phyloP scores from a whole-genome alignment of 2,329 filamentous ascomycete species.

The Penicillium sp. region DNA sequence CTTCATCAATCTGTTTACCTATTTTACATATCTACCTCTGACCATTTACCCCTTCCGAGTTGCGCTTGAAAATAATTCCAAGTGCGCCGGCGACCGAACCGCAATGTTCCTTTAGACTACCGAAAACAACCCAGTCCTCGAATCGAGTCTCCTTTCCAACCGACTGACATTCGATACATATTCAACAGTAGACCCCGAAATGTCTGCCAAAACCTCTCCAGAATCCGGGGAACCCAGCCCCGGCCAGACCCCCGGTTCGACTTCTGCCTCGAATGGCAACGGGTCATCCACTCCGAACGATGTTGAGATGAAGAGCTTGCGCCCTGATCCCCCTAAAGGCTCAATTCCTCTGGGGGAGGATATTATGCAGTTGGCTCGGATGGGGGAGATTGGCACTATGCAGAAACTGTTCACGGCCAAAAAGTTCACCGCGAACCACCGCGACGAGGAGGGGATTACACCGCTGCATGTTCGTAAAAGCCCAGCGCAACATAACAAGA shows the following conservation, averaged over 20 bases:
- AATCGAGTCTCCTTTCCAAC: constrained; percentile 10
- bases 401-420: constrained; percentile 79
- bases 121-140: neutral
- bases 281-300: constrained; percentile 25
- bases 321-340: constrained; percentile 25
- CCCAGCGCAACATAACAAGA: neutral
- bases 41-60: no score
- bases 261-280: constrained; percentile 26
- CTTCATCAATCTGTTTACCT: neutral
- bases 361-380: constrained; percentile 86
- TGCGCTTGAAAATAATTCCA: neutral
- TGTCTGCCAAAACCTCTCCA: constrained; percentile 25
- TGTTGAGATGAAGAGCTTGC: constrained; percentile 36
- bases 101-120: constrained; percentile 14
- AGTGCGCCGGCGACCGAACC: constrained; percentile 1
- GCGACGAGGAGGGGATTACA: constrained; percentile 87
- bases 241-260: constrained; percentile 19
- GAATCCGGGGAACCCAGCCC: constrained; percentile 20
- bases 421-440: constrained; percentile 71
- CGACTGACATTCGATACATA: neutral
- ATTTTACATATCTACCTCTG: neutral
- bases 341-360: constrained; percentile 55
- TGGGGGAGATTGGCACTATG: constrained; percentile 78
- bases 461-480: constrained; percentile 68
- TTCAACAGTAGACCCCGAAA: constrained; percentile 3